A percentile compares a stretch with the other conserved stretches of the same genome.
phyloP scores from a whole-genome alignment of 164 flowering plant genomes.

The Kalanchoe fedtschenkoi region DNA sequence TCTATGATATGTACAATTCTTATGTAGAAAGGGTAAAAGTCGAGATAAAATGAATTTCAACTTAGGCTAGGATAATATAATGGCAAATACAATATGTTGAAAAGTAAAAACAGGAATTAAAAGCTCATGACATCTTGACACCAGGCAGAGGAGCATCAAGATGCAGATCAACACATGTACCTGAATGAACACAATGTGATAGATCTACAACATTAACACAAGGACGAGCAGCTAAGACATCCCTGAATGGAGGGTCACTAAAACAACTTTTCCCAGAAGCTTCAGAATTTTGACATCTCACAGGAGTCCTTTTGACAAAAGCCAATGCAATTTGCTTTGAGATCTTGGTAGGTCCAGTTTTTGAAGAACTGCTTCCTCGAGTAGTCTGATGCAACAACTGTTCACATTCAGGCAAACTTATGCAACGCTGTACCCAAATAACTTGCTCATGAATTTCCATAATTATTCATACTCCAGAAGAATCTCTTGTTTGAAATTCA shows the following conservation, averaged over 20 bases:
- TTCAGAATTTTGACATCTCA: conserved; percentile 30
- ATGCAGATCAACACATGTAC: not conserved
- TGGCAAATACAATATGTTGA: too few species aligned
- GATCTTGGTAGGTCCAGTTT: conserved; percentile 24
- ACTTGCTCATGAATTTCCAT: not conserved
- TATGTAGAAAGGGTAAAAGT: too few species aligned
- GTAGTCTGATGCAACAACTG: conserved; percentile 22
- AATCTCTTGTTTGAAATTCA: too few species aligned
- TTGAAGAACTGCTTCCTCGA: conserved; percentile 29
- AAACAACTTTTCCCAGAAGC: conserved; percentile 37
- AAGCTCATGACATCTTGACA: not conserved
- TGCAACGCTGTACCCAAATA: not conserved
- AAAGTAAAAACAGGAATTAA: not conserved
- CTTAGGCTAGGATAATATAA: too few species aligned
- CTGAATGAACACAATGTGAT: not conserved
- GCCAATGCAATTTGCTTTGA: conserved; percentile 31
- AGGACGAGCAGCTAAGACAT: conserved; percentile 24
- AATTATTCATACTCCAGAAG: too few species aligned
- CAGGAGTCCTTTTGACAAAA: conserved; percentile 32
- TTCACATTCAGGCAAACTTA: not conserved
- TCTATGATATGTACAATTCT: too few species aligned
- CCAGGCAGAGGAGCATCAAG: not conserved
- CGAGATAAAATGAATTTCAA: too few species aligned
- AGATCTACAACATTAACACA: conserved; percentile 12
- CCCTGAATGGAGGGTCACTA: conserved; percentile 27